Percentiles rank a stretch among this genome's conserved stretches.
Evolutionary conservation across 1,139 yeast species (phyloP).

Genomic region (Zygotorulaspora mrakii): DNA sequence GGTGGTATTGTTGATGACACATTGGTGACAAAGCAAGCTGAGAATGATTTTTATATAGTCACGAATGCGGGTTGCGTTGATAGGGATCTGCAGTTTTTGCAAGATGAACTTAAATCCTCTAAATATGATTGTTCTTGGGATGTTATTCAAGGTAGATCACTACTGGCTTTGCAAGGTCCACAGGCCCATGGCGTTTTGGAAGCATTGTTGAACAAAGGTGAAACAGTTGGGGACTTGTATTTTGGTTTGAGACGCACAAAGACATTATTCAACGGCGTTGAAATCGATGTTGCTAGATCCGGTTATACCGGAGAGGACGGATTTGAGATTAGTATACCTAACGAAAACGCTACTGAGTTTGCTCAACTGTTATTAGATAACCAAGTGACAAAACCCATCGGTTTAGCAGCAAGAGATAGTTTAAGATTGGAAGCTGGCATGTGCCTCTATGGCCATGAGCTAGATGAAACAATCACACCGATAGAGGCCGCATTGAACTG

Average conservation of each 20-base stretch:
- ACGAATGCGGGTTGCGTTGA: constrained; percentile 95
- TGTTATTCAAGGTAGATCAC: constrained; percentile 62
- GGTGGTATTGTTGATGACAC: constrained; percentile 89
- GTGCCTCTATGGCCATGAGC: constrained; percentile 95
- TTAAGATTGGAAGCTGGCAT: constrained; percentile 94
- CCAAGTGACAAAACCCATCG: constrained; percentile 73
- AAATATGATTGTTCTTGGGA: constrained; percentile 50
- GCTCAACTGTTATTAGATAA: constrained; percentile 58
- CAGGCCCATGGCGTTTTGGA: constrained; percentile 63
- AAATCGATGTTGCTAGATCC: constrained; percentile 76
- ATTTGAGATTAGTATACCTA: constrained; percentile 82
- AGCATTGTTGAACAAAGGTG: constrained; percentile 50
- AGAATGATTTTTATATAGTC: constrained; percentile 81
- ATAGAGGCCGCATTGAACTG: constrained; percentile 85
- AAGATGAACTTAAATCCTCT: constrained; percentile 46
- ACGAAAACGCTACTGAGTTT: constrained; percentile 55
- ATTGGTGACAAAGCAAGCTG: constrained; percentile 78
- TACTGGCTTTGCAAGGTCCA: constrained; percentile 93
- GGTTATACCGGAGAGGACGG: constrained; percentile 99
- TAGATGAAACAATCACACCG: constrained; percentile 77
- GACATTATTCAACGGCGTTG: constrained; percentile 42
- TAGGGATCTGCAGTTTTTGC: constrained; percentile 66
- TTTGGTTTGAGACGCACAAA: constrained; percentile 72
- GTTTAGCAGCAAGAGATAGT: constrained; percentile 95
- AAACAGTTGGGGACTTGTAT: constrained; percentile 49